Conservation (phyloP, 129 eudicot genomes). For the Flaveria sonorensis region DNA sequence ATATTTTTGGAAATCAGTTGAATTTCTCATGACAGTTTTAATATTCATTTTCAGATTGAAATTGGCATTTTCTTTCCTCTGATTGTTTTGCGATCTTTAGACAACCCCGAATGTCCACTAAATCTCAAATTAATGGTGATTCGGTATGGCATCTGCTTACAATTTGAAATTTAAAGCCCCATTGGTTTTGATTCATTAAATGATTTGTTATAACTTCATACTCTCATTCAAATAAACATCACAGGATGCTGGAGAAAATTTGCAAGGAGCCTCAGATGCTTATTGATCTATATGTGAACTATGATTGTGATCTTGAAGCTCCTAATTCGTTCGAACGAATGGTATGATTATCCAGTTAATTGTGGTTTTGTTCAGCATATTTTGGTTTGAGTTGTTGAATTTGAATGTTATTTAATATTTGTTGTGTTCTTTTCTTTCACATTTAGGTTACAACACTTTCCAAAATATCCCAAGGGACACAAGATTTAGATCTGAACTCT, state of each 20-base stretch:
- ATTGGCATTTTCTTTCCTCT: slow-evolving; percentile 87
- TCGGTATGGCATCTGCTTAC: slow-evolving; percentile 49
- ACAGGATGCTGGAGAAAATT: slow-evolving; percentile 87
- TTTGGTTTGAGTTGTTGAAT: slow-evolving; percentile 5
- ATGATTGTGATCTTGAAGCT: slow-evolving; percentile 92
- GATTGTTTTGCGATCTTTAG: slow-evolving; percentile 71
- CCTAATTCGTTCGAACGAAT: slow-evolving; percentile 82
- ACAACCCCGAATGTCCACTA: slow-evolving; percentile 57
- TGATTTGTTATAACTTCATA: slow-evolving; percentile 8
- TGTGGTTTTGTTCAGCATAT: background rate
- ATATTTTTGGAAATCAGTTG: background rate
- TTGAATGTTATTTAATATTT: background rate
- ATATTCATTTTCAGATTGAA: slow-evolving; percentile 66
- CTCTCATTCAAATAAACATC: slow-evolving; percentile 21
- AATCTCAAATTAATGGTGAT: slow-evolving; percentile 70
- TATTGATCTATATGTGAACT: slow-evolving; percentile 84
- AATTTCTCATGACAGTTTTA: slow-evolving; percentile 8
- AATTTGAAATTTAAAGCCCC: slow-evolving; percentile 10
- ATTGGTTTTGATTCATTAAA: slow-evolving; percentile 21
- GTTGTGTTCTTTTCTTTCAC: slow-evolving; percentile 17
- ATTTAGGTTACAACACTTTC: slow-evolving; percentile 72
- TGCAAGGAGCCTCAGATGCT: slow-evolving; percentile 91
- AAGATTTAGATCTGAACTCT: slow-evolving; percentile 69
- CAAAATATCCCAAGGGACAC: slow-evolving; percentile 89
- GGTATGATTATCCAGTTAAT: slow-evolving; percentile 43